These are phyloP conservation scores for Hemerocallis citrina DNA, from an alignment of 106 monocot genomes.

Conservation along the genomic window DNA sequence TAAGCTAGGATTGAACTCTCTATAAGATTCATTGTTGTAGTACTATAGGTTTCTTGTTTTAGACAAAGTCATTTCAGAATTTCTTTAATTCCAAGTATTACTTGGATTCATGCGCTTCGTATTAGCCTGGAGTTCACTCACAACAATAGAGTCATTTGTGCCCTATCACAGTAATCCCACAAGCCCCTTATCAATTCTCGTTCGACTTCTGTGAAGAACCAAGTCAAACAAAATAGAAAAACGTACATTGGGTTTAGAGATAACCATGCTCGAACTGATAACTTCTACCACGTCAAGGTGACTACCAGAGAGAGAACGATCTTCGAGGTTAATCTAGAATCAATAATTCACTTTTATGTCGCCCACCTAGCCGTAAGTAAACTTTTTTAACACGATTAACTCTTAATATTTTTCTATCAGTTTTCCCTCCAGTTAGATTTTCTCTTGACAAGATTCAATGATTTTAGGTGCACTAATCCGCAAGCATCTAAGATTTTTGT, in stretches of 20 bases:
- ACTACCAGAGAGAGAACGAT: no score
- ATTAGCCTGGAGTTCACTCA: not conserved
- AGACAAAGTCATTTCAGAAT: not conserved
- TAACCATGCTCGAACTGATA: slow-evolving; percentile 19
- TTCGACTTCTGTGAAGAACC: not conserved
- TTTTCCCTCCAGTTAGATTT: no score
- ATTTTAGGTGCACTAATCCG: no score
- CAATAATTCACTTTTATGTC: no score
- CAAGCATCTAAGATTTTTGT: no score
- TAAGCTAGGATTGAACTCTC: not conserved
- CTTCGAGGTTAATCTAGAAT: no score
- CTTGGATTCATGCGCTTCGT: not conserved
- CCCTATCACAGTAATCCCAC: not conserved
- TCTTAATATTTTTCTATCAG: no score
- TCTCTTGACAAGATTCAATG: no score
- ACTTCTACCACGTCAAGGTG: slow-evolving; percentile 21
- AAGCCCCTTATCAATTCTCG: slow-evolving; percentile 18
- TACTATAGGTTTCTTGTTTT: not conserved
- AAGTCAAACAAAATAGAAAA: slow-evolving; percentile 9
- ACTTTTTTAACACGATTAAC: no score
- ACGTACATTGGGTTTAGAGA: slow-evolving; percentile 16
- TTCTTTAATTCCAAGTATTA: slow-evolving; percentile 1
- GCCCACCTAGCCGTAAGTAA: no score
- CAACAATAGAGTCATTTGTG: not conserved
- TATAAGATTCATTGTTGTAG: not conserved